Evolutionary conservation across 768 basidiomycete genomes (phyloP).

Genomic region (Boletus pseudopeckii): DNA sequence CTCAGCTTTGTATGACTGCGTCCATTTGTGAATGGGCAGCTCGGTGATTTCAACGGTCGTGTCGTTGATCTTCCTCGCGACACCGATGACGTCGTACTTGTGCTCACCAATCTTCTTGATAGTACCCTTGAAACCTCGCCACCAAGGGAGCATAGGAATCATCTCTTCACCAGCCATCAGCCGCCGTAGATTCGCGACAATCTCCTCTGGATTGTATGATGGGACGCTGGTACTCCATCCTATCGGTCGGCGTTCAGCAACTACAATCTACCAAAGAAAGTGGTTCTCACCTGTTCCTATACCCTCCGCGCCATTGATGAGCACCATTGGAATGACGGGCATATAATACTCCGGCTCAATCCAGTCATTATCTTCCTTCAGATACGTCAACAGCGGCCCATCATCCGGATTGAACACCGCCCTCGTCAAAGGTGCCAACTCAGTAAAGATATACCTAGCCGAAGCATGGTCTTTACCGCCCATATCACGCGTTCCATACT

Average conservation of each 20-base stretch:
- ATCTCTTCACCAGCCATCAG: constrained; percentile 84
- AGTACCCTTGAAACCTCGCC: constrained; percentile 89
- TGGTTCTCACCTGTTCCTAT: constrained; percentile 81
- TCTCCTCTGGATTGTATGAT: constrained; percentile 87
- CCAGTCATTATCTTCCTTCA: constrained; percentile 77
- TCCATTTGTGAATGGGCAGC: constrained; percentile 94
- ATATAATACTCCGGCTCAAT: constrained; percentile 97
- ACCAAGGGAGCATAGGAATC: constrained; percentile 92
- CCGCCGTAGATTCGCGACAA: constrained; percentile 82
- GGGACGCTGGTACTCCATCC: constrained; percentile 96
- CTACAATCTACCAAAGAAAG: background rate
- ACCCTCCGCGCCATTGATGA: constrained; percentile 94
- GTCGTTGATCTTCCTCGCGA: constrained; percentile 72
- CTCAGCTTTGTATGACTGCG: constrained; percentile 86
- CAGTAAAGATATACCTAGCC: constrained; percentile 93
- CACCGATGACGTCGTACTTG: constrained; percentile 80
- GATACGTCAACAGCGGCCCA: constrained; percentile 78
- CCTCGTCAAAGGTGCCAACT: constrained; percentile 69
- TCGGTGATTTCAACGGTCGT: constrained; percentile 95
- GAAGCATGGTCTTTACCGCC: constrained; percentile 98
- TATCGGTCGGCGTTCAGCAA: constrained; percentile 25
- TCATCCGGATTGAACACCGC: constrained; percentile 79
- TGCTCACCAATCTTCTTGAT: constrained; percentile 79
- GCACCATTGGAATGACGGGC: constrained; percentile 82
- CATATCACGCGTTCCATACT: constrained; percentile 90